Conservation (phyloP, 345 rosid genomes). For the Combretum micranthum region DNA sequence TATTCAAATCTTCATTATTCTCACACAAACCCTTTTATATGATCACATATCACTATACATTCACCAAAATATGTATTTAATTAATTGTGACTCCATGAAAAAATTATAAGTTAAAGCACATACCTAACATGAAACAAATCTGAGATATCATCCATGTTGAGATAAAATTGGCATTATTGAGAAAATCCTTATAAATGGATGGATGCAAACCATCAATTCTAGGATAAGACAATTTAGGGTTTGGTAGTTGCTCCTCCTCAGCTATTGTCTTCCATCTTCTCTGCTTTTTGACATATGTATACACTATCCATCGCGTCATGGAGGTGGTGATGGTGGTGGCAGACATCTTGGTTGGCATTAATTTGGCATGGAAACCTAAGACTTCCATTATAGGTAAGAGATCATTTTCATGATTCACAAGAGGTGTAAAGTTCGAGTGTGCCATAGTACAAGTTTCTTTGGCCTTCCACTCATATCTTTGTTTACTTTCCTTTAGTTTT, state of each 20-base stretch:
- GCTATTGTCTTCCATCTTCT: not conserved
- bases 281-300: slow-evolving; percentile 10
- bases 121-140: slow-evolving; percentile 46
- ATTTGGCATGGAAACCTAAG: slow-evolving; percentile 36
- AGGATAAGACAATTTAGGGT: slow-evolving; percentile 39
- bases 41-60: not conserved
- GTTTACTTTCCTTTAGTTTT: slow-evolving; percentile 3
- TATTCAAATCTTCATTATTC: not conserved
- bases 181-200: slow-evolving; percentile 35
- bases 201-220: slow-evolving; percentile 51
- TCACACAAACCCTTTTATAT: not conserved
- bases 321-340: not conserved
- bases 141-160: slow-evolving; percentile 28
- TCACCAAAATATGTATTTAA: not conserved
- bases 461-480: slow-evolving; percentile 20
- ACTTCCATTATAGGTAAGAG: slow-evolving; percentile 39
- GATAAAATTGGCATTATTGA: slow-evolving; percentile 48
- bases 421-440: slow-evolving; percentile 39
- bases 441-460: slow-evolving; percentile 44
- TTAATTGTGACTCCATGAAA: no score
- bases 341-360: slow-evolving; percentile 2
- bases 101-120: not conserved
- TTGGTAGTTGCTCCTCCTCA: slow-evolving; percentile 11
- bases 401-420: slow-evolving; percentile 41
- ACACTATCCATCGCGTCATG: slow-evolving; percentile 39